Conservation (phyloP, 2,329 filamentous ascomycete species). For the Cladophialophora bantiana region DNA sequence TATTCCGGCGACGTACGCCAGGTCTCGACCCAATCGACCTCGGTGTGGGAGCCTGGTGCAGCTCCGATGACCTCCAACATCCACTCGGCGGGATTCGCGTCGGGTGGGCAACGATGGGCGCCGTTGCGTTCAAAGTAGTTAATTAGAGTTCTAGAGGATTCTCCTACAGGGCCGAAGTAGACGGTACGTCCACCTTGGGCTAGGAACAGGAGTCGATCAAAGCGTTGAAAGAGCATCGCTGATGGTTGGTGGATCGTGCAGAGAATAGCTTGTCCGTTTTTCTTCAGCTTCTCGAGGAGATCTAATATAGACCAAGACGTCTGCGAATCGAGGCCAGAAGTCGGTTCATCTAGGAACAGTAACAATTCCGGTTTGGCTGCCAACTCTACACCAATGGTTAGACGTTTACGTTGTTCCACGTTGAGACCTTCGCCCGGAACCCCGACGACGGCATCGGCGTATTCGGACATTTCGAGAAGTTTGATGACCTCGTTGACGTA, state of each 20-base stretch:
- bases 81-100: conserved; percentile 78
- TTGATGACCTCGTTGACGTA: conserved; percentile 93
- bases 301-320: conserved; percentile 92
- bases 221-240: conserved; percentile 91
- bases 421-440: conserved; percentile 78
- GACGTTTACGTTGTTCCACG: conserved; percentile 71
- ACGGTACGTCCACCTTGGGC: conserved; percentile 71
- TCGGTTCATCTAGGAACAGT: conserved; percentile 93
- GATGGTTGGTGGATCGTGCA: conserved; percentile 98
- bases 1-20: conserved; percentile 69
- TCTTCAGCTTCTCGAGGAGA: conserved; percentile 86
- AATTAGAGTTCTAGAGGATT: conserved; percentile 63
- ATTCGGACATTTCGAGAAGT: conserved; percentile 86
- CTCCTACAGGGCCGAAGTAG: conserved; percentile 72
- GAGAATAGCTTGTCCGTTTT: conserved; percentile 89
- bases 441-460: conserved; percentile 89
- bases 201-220: conserved; percentile 70
- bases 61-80: conserved; percentile 69
- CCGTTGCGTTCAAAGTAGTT: conserved; percentile 72
- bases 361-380: conserved; percentile 89
- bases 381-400: conserved; percentile 95
- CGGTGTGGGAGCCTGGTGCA: conserved; percentile 67
- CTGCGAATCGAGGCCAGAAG: conserved; percentile 90
- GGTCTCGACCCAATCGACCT: conserved; percentile 70
- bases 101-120: conserved; percentile 63